Percentiles rank a stretch among this genome's conserved stretches.
These are phyloP conservation scores for Priceomyces melissophilus DNA, from an alignment of 805 yeast species.

Conservation along the genomic window DNA sequence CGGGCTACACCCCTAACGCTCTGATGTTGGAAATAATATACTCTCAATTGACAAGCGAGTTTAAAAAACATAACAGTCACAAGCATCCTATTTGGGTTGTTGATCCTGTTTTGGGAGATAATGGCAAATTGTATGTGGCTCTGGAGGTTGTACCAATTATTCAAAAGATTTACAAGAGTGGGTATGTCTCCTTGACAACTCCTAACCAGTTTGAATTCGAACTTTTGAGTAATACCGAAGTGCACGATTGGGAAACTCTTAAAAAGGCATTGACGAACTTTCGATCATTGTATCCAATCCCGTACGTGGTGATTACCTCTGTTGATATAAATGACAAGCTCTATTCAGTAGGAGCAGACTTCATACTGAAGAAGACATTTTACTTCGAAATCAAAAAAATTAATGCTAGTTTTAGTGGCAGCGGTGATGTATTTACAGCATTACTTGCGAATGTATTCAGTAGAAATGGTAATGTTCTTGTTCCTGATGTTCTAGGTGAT, in stretches of 20 bases:
- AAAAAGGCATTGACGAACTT: constrained; percentile 39
- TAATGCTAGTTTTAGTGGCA: constrained; percentile 63
- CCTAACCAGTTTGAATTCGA: constrained; percentile 81
- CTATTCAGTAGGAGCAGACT: constrained; percentile 39
- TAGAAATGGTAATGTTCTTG: constrained; percentile 16
- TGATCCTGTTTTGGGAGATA: constrained; percentile 93
- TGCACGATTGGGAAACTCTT: constrained; percentile 36
- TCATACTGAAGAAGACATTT: constrained; percentile 16
- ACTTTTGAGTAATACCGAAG: constrained; percentile 45
- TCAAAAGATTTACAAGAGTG: constrained; percentile 40
- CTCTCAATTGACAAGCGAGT: constrained; percentile 27
- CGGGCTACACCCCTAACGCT: constrained; percentile 76
- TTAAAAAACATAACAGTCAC: constrained; percentile 7
- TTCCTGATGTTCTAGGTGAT: constrained; percentile 23
- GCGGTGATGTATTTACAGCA: constrained; percentile 72
- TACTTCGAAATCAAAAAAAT: constrained; percentile 45
- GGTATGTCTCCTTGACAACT: constrained; percentile 50
- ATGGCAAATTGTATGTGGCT: constrained; percentile 75
- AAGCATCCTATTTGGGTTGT: constrained; percentile 53
- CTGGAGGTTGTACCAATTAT: constrained; percentile 53
- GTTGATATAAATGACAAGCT: constrained; percentile 35
- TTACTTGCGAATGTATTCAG: constrained; percentile 50
- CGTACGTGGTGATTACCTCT: constrained; percentile 59
- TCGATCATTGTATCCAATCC: constrained; percentile 41
- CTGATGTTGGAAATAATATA: constrained; percentile 52